Percentiles rank a stretch among this genome's conserved stretches.
phyloP scores from a whole-genome alignment of 2,329 filamentous ascomycete species.

The Colletotrichum limetticola region DNA sequence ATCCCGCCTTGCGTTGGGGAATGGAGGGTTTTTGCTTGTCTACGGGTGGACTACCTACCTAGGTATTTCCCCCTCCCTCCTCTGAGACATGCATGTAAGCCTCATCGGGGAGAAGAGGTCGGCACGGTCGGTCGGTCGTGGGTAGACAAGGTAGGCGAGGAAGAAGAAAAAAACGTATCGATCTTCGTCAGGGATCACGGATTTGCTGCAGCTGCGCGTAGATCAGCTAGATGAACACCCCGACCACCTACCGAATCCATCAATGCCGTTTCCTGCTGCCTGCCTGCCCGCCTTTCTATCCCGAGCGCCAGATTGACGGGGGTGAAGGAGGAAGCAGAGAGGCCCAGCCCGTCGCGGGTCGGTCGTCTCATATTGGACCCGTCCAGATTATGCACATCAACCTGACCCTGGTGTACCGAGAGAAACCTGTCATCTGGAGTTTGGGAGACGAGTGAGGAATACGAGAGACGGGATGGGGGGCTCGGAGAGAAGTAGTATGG shows the following conservation, averaged over 20 bases:
- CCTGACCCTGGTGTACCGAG: background rate
- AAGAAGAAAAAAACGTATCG: conserved; percentile 6
- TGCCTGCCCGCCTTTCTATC: too few relatives aligned
- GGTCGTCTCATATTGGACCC: conserved; percentile 5
- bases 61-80: background rate
- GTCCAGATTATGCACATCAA: conserved; percentile 5
- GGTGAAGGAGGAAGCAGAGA: background rate
- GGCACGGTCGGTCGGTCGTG: background rate
- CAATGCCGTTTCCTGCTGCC: background rate
- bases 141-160: background rate
- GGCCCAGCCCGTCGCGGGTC: background rate
- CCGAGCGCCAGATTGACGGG: background rate
- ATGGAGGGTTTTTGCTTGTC: background rate
- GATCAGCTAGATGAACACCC: background rate
- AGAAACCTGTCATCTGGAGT: background rate
- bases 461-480: background rate
- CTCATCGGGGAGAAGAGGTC: background rate
- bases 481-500: too few relatives aligned
- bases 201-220: background rate
- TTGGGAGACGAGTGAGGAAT: background rate
- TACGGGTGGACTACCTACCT: too few relatives aligned
- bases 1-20: conserved; percentile 13
- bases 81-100: conserved; percentile 15
- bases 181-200: conserved; percentile 26
- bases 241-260: background rate